Evolutionary conservation across 441 rosid genomes (phyloP).

Genomic region (Raphanus hybrid): DNA sequence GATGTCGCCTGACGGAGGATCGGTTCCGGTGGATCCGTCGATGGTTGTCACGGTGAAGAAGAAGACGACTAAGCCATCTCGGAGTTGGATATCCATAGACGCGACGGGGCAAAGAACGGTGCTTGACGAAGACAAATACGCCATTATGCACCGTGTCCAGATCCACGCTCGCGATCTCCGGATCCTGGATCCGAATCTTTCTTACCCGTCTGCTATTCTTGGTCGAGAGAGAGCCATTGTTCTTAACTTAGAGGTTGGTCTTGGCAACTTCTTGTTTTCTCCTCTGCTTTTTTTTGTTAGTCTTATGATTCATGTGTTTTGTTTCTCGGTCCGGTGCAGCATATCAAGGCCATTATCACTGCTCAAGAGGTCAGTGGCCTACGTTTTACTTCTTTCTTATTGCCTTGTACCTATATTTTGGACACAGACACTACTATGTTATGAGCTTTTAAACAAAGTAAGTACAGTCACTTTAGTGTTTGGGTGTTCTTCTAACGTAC

Average conservation of each 20-base stretch:
- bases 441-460: no score
- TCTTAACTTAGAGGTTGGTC: conserved; percentile 81
- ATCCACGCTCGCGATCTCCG: conserved; percentile 99
- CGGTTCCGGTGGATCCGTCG: conserved; percentile 69
- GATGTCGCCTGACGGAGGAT: conserved; percentile 37
- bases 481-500: background rate
- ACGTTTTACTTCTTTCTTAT: conserved; percentile 67
- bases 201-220: conserved; percentile 93
- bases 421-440: background rate
- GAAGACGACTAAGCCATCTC: conserved; percentile 67
- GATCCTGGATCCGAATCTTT: conserved; percentile 87
- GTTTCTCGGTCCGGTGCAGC: conserved; percentile 50
- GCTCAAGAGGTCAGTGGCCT: conserved; percentile 74
- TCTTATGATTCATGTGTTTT: conserved; percentile 2
- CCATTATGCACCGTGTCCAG: conserved; percentile 91
- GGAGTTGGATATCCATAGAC: conserved; percentile 79
- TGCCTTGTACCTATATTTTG: conserved; percentile 50
- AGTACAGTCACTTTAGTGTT: no score
- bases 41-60: conserved; percentile 65
- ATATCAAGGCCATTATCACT: conserved; percentile 95
- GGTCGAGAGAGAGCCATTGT: conserved; percentile 96
- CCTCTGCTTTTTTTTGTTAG: conserved; percentile 37
- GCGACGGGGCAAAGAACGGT: conserved; percentile 59
- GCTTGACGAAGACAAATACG: conserved; percentile 77
- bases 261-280: background rate